These are phyloP conservation scores for Urochloa ruziziensis DNA, from an alignment of 176 grass and related monocot species.

Conservation along the genomic window DNA sequence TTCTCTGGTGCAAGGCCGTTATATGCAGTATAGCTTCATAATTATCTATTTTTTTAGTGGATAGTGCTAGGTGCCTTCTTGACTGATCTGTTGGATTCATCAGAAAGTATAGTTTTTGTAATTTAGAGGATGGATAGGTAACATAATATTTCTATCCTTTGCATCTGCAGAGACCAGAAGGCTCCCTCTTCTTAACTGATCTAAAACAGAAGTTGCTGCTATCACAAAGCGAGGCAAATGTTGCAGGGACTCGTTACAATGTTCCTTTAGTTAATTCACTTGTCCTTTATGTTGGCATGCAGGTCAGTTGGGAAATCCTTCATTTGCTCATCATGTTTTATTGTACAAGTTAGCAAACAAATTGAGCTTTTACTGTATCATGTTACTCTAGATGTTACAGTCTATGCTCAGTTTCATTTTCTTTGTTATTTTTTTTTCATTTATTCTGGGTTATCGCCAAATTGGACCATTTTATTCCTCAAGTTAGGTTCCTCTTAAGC, in stretches of 20 bases:
- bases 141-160: constrained; percentile 34
- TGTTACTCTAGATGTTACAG: background rate
- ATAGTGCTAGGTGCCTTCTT: background rate
- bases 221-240: constrained; percentile 63
- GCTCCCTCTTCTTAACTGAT: constrained; percentile 73
- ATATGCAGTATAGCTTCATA: background rate
- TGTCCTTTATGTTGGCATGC: constrained; percentile 89
- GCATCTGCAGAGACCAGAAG: constrained; percentile 61
- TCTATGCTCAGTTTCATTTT: background rate
- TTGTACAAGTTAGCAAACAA: background rate
- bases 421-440: background rate
- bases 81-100: background rate
- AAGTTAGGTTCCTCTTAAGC: too few relatives aligned
- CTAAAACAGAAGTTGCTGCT: constrained; percentile 84
- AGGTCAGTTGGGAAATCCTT: constrained; percentile 52
- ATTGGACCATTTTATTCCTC: too few relatives aligned
- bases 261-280: constrained; percentile 92
- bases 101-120: background rate
- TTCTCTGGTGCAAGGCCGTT: background rate
- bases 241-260: constrained; percentile 83
- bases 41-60: background rate
- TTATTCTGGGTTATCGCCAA: background rate
- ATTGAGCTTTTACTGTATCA: background rate
- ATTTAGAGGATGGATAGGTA: background rate
- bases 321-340: background rate